Conservation (phyloP, 2,329 filamentous ascomycete species). For the Colletotrichum limetticola region DNA sequence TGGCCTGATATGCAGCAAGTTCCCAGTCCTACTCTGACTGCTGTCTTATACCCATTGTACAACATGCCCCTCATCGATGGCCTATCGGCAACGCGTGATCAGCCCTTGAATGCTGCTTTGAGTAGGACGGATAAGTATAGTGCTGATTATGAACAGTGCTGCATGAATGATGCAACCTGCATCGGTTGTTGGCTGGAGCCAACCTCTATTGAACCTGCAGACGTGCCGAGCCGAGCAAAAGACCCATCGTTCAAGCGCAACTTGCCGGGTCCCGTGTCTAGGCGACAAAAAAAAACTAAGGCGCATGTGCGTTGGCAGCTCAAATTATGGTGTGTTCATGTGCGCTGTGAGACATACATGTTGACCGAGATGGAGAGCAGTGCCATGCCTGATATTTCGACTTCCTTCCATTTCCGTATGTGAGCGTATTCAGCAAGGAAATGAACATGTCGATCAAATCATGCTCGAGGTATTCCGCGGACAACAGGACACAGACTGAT, state of each 20-base stretch:
- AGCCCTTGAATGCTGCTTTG: background rate
- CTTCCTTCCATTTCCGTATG: no score
- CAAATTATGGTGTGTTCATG: background rate
- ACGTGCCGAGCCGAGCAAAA: background rate
- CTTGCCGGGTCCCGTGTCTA: background rate
- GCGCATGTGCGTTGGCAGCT: background rate
- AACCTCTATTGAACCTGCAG: background rate
- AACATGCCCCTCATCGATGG: background rate
- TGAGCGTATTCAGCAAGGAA: background rate
- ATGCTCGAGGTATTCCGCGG: background rate
- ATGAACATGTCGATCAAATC: background rate
- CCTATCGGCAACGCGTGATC: background rate
- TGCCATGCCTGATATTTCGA: background rate
- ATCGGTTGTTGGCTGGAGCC: background rate
- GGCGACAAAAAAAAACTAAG: background rate
- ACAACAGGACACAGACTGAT: background rate
- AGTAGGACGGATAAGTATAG: background rate
- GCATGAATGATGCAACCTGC: background rate
- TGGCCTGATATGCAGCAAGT: background rate
- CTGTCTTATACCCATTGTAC: background rate
- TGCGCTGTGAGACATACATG: background rate
- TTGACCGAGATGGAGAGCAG: background rate
- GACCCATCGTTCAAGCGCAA: background rate
- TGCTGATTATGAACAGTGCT: background rate
- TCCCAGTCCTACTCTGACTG: background rate